Evolutionary conservation across 257 asterid genomes (phyloP).

Genomic region (Asclepias syriaca): DNA sequence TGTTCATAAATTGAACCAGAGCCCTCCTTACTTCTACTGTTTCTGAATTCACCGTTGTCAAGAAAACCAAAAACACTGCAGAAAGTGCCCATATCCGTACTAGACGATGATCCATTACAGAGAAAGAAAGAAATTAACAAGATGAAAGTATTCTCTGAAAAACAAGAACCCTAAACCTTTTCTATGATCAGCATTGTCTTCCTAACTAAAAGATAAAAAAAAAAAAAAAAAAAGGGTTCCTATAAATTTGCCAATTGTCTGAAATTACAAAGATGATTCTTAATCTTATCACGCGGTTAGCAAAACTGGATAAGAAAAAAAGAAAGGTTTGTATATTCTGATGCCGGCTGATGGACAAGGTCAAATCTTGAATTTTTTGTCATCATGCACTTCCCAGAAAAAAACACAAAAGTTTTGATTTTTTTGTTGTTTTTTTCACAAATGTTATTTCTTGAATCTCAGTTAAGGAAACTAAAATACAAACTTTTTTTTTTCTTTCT

Average conservation of each 20-base stretch:
- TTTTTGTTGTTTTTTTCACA: background rate
- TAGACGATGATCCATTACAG: background rate
- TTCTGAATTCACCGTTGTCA: constrained; percentile 36
- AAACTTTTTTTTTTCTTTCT: too few species aligned
- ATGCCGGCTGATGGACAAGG: constrained; percentile 20
- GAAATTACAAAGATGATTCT: constrained; percentile 4
- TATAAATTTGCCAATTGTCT: constrained; percentile 17
- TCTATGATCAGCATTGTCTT: background rate
- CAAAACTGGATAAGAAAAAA: background rate
- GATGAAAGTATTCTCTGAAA: background rate
- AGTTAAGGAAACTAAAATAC: background rate
- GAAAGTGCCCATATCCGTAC: background rate
- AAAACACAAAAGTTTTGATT: too few species aligned
- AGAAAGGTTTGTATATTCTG: background rate
- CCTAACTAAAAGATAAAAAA: constrained; percentile 1
- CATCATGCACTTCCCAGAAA: background rate
- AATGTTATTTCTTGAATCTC: constrained; percentile 3
- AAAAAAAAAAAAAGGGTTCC: background rate
- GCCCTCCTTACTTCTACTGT: constrained; percentile 37
- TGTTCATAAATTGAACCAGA: constrained; percentile 47
- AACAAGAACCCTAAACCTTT: background rate
- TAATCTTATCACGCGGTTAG: background rate
- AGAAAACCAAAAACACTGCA: constrained; percentile 13
- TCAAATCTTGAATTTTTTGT: constrained; percentile 7
- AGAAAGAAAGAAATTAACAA: background rate